phyloP scores from a whole-genome alignment of 805 yeast genomes.

The Teunomyces funiuensis region DNA sequence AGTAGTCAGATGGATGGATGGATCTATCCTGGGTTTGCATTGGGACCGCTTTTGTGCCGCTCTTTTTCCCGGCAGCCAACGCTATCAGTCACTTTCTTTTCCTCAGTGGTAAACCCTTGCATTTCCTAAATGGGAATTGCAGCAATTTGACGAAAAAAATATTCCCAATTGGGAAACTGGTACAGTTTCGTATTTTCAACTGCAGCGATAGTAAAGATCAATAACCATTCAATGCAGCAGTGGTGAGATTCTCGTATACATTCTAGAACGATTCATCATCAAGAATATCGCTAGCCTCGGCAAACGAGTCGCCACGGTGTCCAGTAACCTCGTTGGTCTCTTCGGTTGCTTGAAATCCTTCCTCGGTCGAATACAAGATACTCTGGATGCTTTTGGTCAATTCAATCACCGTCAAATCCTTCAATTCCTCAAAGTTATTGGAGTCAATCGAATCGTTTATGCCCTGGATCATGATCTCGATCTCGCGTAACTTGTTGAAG shows the following conservation, averaged over 20 bases:
- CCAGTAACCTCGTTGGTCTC: slow-evolving; percentile 9
- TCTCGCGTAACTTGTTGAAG: slow-evolving; percentile 83
- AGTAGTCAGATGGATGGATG: too few species aligned
- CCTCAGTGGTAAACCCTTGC: background rate
- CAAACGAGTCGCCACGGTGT: too few species aligned
- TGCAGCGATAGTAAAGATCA: too few species aligned
- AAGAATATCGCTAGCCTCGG: slow-evolving; percentile 6
- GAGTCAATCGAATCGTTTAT: slow-evolving; percentile 23
- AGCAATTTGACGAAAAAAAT: background rate
- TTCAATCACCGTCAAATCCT: slow-evolving; percentile 25
- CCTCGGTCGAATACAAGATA: slow-evolving; percentile 77
- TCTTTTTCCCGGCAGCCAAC: too few species aligned
- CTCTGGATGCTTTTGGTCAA: slow-evolving; percentile 60
- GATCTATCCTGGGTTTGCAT: too few species aligned
- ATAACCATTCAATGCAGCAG: too few species aligned
- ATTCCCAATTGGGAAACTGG: background rate
- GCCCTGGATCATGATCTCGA: slow-evolving; percentile 76
- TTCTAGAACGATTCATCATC: slow-evolving; percentile 22
- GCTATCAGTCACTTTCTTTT: background rate
- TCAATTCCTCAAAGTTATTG: slow-evolving; percentile 43
- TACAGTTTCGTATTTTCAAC: background rate
- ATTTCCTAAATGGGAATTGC: slow-evolving; percentile 1
- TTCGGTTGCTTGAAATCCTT: slow-evolving; percentile 71
- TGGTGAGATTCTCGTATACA: too few species aligned
- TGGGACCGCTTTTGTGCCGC: too few species aligned